phyloP scores from a whole-genome alignment of 2,329 filamentous ascomycete species.

The Phyllosticta capitalensis region DNA sequence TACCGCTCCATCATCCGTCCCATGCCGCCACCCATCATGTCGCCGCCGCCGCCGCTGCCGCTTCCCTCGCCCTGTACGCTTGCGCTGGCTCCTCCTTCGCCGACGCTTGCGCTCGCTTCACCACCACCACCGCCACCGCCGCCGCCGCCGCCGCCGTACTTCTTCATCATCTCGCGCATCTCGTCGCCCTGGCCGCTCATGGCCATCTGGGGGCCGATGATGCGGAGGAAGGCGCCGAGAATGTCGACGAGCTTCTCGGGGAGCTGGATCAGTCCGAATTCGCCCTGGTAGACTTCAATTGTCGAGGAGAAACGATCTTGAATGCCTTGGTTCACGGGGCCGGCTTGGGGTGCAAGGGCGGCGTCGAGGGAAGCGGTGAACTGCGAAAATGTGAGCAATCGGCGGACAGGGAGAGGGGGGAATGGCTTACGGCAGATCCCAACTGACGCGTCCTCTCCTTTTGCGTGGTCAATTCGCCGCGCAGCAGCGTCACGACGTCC shows the following conservation, averaged over 20 bases:
- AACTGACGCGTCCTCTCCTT: background rate
- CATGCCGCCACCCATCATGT: background rate
- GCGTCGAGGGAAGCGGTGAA: background rate
- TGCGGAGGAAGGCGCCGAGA: background rate
- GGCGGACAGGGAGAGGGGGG: background rate
- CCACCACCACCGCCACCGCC: background rate
- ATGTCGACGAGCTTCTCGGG: background rate
- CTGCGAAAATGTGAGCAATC: background rate
- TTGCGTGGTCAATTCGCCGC: background rate
- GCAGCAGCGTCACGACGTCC: constrained; percentile 1
- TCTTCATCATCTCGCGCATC: background rate
- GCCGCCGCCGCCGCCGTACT: background rate
- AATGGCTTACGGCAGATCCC: background rate
- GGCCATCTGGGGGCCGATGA: background rate
- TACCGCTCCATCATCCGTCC: background rate
- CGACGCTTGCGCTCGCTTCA: no score
- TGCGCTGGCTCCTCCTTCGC: no score
- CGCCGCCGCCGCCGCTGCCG: background rate
- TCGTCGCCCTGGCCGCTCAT: background rate
- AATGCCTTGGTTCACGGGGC: background rate
- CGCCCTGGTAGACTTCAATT: background rate
- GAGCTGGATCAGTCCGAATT: background rate
- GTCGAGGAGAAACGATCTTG: background rate
- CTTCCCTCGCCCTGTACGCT: background rate
- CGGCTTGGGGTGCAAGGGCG: background rate